Evolutionary conservation across 2,329 filamentous ascomycete species (phyloP), one percentile per base, ranked within the genome.

Genomic region (Fusarium newnesense): DNA sequence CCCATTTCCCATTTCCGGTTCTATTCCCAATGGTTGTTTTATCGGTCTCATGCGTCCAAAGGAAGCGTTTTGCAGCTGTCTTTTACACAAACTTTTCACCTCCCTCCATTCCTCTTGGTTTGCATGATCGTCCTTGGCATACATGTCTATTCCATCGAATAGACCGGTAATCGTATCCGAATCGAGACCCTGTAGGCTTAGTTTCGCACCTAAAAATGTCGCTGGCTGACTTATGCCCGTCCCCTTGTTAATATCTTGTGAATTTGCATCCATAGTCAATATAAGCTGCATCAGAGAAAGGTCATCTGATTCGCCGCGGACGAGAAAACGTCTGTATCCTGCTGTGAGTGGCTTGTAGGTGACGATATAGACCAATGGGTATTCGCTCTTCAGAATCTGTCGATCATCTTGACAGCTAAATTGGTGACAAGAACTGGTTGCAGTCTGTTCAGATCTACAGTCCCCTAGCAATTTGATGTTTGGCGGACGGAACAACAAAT

Each of bases 161-260:
- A 42, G 21, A 3, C 0, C 2, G 40, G 12, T 8, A 15, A n/a
- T 9, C 1, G 15, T 4, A 13, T 1, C 7, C n/a, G 8, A 9
- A 15, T 13, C 12, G 8, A 42, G 40, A 42, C n/a, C 7, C 5
- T 42, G 40, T 15, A 15, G 40, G n/a, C 40, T 42, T 15, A 24
- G n/a, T 12, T 42, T 8, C 8, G 40, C 40, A 15, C n/a, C 40
- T 13, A 24, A 42, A 9, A 42, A 13, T n/a, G 39, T n/a, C 40
- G 40, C 11, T 24, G 18, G 3, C 9, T n/a, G 21, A 5, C 21
- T 16, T n/a, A 7, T 42, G 12, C 21, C 40, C 21, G 7, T 9
- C 12, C 8, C n/a, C 21, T 12, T 13, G n/a, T 15, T 42, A 21
- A 7, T 13, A 9, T 24, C 7, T 6, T 40, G 19, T n/a, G 13